Conservation (phyloP, 1,139 yeast species). For the Hemisphaericaspora lyxosophila region DNA sequence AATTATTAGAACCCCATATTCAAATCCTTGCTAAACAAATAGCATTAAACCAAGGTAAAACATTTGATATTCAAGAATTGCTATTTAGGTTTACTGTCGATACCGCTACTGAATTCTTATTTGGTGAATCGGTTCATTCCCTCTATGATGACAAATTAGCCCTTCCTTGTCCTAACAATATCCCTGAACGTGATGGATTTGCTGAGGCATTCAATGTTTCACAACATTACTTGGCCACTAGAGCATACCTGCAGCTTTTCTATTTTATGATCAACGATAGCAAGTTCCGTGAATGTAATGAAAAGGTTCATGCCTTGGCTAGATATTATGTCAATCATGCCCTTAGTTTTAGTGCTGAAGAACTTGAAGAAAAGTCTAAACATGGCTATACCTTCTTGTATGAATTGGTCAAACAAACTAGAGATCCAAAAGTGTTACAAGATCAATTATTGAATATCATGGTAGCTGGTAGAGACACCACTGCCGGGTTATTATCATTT, state of each 20-base stretch:
- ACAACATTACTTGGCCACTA: slow-evolving; percentile 28
- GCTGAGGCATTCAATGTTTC: slow-evolving; percentile 32
- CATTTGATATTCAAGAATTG: slow-evolving; percentile 38
- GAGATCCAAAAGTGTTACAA: slow-evolving; percentile 42
- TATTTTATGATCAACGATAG: slow-evolving; percentile 29
- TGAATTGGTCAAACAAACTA: slow-evolving; percentile 47
- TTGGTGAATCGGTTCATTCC: slow-evolving; percentile 52
- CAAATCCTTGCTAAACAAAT: slow-evolving; percentile 37
- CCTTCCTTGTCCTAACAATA: slow-evolving; percentile 16
- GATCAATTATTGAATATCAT: slow-evolving; percentile 48
- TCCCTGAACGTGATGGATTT: slow-evolving; percentile 21
- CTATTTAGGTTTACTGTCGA: slow-evolving; percentile 52
- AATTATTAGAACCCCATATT: slow-evolving; percentile 46
- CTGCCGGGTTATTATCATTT: slow-evolving; percentile 48
- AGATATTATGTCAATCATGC: slow-evolving; percentile 33
- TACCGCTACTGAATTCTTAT: slow-evolving; percentile 58
- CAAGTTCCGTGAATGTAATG: slow-evolving; percentile 30
- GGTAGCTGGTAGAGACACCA: slow-evolving; percentile 50
- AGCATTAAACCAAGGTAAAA: slow-evolving; percentile 19
- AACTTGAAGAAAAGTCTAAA: slow-evolving; percentile 36
- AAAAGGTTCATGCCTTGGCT: slow-evolving; percentile 36
- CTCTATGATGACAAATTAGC: slow-evolving; percentile 34
- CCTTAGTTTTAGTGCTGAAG: slow-evolving; percentile 28
- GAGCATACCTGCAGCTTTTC: slow-evolving; percentile 27
- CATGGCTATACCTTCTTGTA: slow-evolving; percentile 46